These are phyloP conservation scores for Wickerhamiella shivajii DNA, from an alignment of 805 yeast genomes.

Conservation along the genomic window DNA sequence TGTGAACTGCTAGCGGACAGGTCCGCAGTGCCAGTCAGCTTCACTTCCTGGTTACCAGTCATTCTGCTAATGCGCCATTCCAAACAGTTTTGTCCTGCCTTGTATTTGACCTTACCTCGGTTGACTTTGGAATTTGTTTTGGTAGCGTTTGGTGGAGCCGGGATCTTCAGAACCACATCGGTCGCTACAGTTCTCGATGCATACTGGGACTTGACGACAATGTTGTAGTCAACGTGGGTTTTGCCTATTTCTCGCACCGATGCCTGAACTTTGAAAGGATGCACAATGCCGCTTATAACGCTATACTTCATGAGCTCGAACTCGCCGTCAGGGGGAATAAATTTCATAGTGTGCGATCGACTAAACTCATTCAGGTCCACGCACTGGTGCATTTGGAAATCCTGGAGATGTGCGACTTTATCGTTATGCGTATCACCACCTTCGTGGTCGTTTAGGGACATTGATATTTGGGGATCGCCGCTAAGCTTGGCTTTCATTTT, in stretches of 20 bases:
- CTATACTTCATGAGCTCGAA: slow-evolving; percentile 72
- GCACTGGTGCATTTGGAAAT: slow-evolving; percentile 77
- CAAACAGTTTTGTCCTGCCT: slow-evolving; percentile 48
- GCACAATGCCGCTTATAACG: slow-evolving; percentile 39
- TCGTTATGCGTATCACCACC: slow-evolving; percentile 13
- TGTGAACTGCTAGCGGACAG: slow-evolving; percentile 21
- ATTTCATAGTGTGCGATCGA: slow-evolving; percentile 45
- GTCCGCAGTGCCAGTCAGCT: slow-evolving; percentile 42
- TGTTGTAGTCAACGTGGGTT: slow-evolving; percentile 36
- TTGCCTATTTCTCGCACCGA: slow-evolving; percentile 34
- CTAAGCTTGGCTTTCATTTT: slow-evolving; percentile 55
- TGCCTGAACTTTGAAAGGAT: slow-evolving; percentile 60
- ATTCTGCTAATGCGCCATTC: slow-evolving; percentile 60
- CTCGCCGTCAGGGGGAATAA: slow-evolving; percentile 78
- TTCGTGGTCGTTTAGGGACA: slow-evolving; percentile 49
- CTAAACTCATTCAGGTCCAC: slow-evolving; percentile 62
- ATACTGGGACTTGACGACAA: slow-evolving; percentile 49
- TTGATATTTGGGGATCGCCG: slow-evolving; percentile 73
- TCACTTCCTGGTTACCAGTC: slow-evolving; percentile 49
- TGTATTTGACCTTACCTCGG: slow-evolving; percentile 54
- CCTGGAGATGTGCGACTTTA: slow-evolving; percentile 38
- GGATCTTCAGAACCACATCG: slow-evolving; percentile 48
- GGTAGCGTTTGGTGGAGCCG: slow-evolving; percentile 51
- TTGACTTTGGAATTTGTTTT: slow-evolving; percentile 32
- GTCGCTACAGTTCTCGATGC: slow-evolving; percentile 41